Evolutionary conservation across 2,329 filamentous ascomycete species (phyloP).

Genomic region (Xylaria arbuscula): DNA sequence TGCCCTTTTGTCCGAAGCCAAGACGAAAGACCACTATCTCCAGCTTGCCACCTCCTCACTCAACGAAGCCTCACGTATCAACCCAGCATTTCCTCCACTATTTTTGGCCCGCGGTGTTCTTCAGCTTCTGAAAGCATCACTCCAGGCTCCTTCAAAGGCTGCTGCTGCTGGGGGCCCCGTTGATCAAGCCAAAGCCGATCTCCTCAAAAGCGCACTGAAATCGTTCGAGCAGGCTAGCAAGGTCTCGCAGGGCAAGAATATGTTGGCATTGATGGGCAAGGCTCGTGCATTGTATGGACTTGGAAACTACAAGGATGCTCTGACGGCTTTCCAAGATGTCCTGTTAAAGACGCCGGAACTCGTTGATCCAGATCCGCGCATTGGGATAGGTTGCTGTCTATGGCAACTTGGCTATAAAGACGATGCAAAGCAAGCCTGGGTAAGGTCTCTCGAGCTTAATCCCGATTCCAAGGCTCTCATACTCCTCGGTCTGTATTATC

Average conservation of each 20-base stretch:
- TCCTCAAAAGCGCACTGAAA: constrained; percentile 86
- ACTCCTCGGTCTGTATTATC: constrained; percentile 87
- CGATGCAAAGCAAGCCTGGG: constrained; percentile 90
- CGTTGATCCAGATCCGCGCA: constrained; percentile 91
- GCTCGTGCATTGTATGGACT: constrained; percentile 88
- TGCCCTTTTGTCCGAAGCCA: constrained; percentile 74
- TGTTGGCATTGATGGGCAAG: constrained; percentile 92
- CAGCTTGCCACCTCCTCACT: constrained; percentile 89
- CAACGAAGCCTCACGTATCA: constrained; percentile 95
- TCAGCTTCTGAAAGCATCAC: constrained; percentile 85
- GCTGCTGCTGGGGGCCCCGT: constrained; percentile 69
- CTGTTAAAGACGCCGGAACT: constrained; percentile 87
- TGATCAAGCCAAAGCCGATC: constrained; percentile 80
- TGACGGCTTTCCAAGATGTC: constrained; percentile 87
- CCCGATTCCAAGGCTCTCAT: constrained; percentile 92
- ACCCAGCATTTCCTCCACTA: constrained; percentile 89
- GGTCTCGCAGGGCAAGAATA: constrained; percentile 85
- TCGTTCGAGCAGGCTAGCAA: constrained; percentile 94
- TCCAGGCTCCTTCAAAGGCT: constrained; percentile 79
- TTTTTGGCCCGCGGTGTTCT: constrained; percentile 92
- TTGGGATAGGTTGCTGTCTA: constrained; percentile 95
- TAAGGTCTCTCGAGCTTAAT: constrained; percentile 82
- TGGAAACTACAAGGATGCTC: constrained; percentile 84
- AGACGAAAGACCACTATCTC: constrained; percentile 93
- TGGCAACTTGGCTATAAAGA: constrained; percentile 97